Evolutionary conservation across 345 rosid genomes (phyloP), one percentile per base, ranked within the genome.

Genomic region (Melastoma malabathricum): DNA sequence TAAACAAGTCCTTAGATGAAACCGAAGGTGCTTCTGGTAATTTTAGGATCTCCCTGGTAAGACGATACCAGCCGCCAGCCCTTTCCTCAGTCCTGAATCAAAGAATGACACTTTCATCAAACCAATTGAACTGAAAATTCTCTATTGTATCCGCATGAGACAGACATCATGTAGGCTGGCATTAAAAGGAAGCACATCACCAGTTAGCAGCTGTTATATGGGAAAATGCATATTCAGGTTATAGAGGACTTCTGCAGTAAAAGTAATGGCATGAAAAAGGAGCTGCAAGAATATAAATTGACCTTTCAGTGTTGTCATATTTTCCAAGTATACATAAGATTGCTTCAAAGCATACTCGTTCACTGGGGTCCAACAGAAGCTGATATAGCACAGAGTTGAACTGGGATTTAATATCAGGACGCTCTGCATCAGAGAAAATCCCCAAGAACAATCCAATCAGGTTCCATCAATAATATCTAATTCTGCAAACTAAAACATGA

Each of bases 301-400:
- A 82, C 98, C 87, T 83, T 66, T 92, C 99, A 6, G 81, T 61
- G 51, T 57, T 75, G 55, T 85, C 99, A 57, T 58, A 55, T 77
- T 81, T 92, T 61, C 99, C 97, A 68, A 92, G 69, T 49, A 92
- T 77, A 46, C 97, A 92, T 67, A 81, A 73, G 61, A 88, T 83
- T 22, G 97, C 97, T 75, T 92, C 99, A 68, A 84, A 92, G 75
- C 99, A 92, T 48, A 92, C 99, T 67, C 99, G 67, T 79, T 92
- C 99, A 66, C 97, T 92, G 49, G 99, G 99, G 69, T 92, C 99
- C 52, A 92, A 75, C 22, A 92, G 79, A 45, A 92, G 94, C 75
- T 88, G 99, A 69, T 92, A 88, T 62, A 92, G 94, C 61, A 92
- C 74, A 25, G 89, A 75, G 69, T 76, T 87, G 84, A 87, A 92